Base-by-base conservation (phyloP, 2,329 filamentous ascomycete species). In the Claviceps sorghi region DNA sequence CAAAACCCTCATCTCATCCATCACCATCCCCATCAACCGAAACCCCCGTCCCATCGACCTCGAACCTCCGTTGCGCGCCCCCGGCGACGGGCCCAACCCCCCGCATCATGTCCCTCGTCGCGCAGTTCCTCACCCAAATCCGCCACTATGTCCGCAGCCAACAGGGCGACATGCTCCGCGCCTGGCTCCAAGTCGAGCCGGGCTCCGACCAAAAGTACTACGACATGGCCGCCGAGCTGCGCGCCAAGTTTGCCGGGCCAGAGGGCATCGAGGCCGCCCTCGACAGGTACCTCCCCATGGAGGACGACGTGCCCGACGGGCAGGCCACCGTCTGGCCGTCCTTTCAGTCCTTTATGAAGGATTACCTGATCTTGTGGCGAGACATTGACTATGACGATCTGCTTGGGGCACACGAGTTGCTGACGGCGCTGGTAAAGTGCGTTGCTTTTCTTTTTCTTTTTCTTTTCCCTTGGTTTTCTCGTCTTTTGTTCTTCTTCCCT, bases 281-380 rank as follows among this genome's bases (percentile, higher is more conserved):
- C 56, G 79, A 83, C 53, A 74, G 73, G 46, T 70, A 77, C 11
- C 72, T 91, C 1, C 82, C 83, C 0, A 75, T 83, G 54, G 78
- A 82, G 8, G 77, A 83, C 50, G 76, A 84, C 43, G 76, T 80
- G 2, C 72, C 74, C 0, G 80, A 85, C 50, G 83, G 81, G 1
- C 74, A 78, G 56, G 81, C 77, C 43, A 77, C 83, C 8, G 74
- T 77, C 0, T 95, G 88, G 88, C 79, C 81, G 0, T 80, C 84
- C 1, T 88, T 95, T 64, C 73, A 84, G 49, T 77, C 80, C 2
- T 94, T 95, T 62, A 79, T 94, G 65, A 84, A 81, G 60, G 81
- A 88, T 49, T 96, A 94, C 62, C 74, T 95, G 57, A 72, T 78
- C 45, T 95, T 90, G 60, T 80, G 91, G 72, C 75, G 89, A 52